These are phyloP conservation scores for Letharia lupina DNA, from an alignment of 495 filamentous ascomycete species.

Conservation along the genomic window DNA sequence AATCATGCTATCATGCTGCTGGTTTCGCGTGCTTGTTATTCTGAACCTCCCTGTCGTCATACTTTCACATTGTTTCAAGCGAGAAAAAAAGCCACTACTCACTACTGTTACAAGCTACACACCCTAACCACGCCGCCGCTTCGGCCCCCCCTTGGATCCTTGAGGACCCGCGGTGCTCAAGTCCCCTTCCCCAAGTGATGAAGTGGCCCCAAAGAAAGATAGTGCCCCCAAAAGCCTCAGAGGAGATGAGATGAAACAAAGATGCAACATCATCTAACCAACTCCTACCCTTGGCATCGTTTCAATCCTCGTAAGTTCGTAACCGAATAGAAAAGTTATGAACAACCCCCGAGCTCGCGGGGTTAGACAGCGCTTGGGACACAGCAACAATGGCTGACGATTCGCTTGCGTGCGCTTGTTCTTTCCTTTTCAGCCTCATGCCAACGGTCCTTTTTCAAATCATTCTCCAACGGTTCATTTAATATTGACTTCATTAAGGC, in stretches of 20 bases:
- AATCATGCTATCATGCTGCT: no score
- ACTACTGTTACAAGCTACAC: neutral
- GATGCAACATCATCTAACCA: neutral
- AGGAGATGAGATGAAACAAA: conserved; percentile 13
- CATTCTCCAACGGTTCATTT: neutral
- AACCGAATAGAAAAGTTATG: no score
- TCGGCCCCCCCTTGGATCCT: neutral
- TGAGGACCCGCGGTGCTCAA: neutral
- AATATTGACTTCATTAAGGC: neutral
- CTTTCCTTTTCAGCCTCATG: neutral
- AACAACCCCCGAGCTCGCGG: neutral
- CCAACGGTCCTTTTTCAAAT: neutral
- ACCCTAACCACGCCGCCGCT: conserved; percentile 1
- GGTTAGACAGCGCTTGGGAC: conserved; percentile 2
- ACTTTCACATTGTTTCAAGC: neutral
- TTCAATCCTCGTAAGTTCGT: conserved; percentile 2
- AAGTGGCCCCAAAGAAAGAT: neutral
- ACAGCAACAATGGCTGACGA: neutral
- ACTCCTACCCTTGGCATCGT: conserved; percentile 6
- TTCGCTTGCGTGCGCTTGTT: conserved; percentile 15
- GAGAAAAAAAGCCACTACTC: neutral
- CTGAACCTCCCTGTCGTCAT: neutral
- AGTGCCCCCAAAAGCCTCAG: neutral
- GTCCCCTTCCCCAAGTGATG: neutral
- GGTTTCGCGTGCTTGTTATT: neutral